These are phyloP conservation scores for Starmerella bacillaris DNA, from an alignment of 805 yeast genomes.

Conservation along the genomic window DNA sequence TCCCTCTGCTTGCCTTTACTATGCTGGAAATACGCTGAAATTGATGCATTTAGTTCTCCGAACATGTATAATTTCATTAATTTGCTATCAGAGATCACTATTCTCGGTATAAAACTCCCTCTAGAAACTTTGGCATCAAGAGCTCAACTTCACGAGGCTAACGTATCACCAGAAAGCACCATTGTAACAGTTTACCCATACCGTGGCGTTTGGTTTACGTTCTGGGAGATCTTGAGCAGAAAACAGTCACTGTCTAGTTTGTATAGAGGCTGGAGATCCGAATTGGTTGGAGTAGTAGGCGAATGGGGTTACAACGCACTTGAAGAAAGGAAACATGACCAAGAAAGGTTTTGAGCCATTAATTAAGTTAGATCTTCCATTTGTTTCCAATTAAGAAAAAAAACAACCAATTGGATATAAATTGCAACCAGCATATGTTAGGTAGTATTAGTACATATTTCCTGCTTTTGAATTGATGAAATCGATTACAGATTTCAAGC, in stretches of 20 bases:
- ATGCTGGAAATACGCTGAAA: slow-evolving; percentile 39
- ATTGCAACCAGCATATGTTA: too few species aligned
- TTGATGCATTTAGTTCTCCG: slow-evolving; percentile 52
- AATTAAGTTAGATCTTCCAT: too few species aligned
- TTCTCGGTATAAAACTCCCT: slow-evolving; percentile 63
- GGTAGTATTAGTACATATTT: too few species aligned
- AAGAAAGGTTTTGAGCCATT: slow-evolving; percentile 14
- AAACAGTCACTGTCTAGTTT: slow-evolving; percentile 29
- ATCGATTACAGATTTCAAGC: too few species aligned
- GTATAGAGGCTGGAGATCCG: slow-evolving; percentile 87
- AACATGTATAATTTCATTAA: slow-evolving; percentile 39
- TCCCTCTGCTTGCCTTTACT: too few species aligned
- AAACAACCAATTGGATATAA: too few species aligned
- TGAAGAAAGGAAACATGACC: slow-evolving; percentile 12
- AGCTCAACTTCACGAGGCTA: slow-evolving; percentile 44
- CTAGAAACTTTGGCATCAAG: slow-evolving; percentile 71
- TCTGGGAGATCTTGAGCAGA: slow-evolving; percentile 32
- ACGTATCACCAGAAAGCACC: slow-evolving; percentile 11
- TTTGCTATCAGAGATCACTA: slow-evolving; percentile 43
- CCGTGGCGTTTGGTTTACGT: slow-evolving; percentile 35
- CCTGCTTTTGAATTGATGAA: too few species aligned
- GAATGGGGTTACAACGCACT: slow-evolving; percentile 43
- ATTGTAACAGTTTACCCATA: slow-evolving; percentile 44
- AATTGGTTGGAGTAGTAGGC: slow-evolving; percentile 59
- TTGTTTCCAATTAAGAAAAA: too few species aligned